Evolutionary conservation across 805 yeast genomes (phyloP), one percentile per base, ranked within the genome.

Genomic region (Nakazawaea laoshanensis): DNA sequence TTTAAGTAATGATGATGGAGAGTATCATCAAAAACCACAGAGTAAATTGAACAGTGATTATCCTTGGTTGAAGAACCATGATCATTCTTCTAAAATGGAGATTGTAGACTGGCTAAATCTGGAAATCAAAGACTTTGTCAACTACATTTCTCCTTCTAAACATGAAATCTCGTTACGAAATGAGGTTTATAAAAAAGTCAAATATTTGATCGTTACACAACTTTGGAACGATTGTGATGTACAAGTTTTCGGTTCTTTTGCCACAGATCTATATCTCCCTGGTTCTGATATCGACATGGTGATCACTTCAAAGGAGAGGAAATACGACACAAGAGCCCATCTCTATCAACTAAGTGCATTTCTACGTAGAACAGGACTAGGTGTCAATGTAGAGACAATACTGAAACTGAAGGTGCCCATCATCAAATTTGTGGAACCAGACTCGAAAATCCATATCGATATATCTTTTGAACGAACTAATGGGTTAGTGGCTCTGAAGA

Each of bases 211-310:
- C 1, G 68, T 72, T 3, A 55, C 61, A 5, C 50, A 55, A 2
- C 59, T 78, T 33, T 89, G 96, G 96, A 76, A 77, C 1, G 82
- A 74, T 40, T 76, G 89, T 11, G 81, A 78, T 36, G 72, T 82
- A 4, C 78, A 78, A 41, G 94, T 88, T 6, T 89, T 92, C 61
- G 98, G 98, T 0, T 88, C 96, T 0, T 83, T 74, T 53, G 95
- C 97, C 0, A 88, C 96, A 0, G 96, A 88, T 49, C 60, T 89
- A 40, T 89, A 87, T 49, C 63, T 89, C 12, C 97, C 97, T 0
- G 95, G 95, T 2, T 85, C 96, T 0, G 98, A 89, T 63, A 86
- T 89, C 20, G 98, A 89, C 55, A 78, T 92, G 77, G 96, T 88
- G 28, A 71, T 89, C 16, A 63, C 78, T 3, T 80, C 94, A 15